A percentile compares a stretch with the other conserved stretches of the same genome.
Conservation (phyloP, 352 stramenopile genomes). For the Pythium chondricola region DNA sequence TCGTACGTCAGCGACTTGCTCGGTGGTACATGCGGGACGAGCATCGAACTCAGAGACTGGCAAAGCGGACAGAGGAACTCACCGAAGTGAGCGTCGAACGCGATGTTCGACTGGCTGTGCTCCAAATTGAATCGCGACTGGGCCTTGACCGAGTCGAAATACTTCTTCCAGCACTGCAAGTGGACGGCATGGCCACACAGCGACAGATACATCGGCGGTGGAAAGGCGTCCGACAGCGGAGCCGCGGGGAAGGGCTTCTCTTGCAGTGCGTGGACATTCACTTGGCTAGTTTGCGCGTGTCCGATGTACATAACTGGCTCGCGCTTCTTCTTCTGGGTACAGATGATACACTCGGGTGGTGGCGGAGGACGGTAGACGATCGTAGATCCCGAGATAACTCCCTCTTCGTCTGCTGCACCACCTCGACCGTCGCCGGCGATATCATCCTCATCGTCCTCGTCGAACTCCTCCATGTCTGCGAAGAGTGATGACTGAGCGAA, state of each 20-base stretch:
- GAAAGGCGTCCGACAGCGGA: slow-evolving; percentile 30
- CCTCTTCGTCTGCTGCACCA: slow-evolving; percentile 13
- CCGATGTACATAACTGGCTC: slow-evolving; percentile 85
- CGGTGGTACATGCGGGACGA: slow-evolving; percentile 74
- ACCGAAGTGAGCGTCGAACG: slow-evolving; percentile 76
- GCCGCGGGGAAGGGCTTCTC: slow-evolving; percentile 33
- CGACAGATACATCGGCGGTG: slow-evolving; percentile 63
- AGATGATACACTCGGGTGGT: slow-evolving; percentile 80
- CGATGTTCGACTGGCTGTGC: slow-evolving; percentile 72
- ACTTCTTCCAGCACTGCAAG: slow-evolving; percentile 83
- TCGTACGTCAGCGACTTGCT: slow-evolving; percentile 45
- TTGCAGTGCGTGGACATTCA: slow-evolving; percentile 43
- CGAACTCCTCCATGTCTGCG: slow-evolving; percentile 55
- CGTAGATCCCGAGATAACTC: slow-evolving; percentile 13
- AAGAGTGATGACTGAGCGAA: slow-evolving; percentile 71
- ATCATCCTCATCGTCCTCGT: slow-evolving; percentile 54
- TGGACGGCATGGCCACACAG: slow-evolving; percentile 90
- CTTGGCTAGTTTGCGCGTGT: slow-evolving; percentile 64
- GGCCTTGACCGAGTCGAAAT: slow-evolving; percentile 80
- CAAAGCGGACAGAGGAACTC: slow-evolving; percentile 91
- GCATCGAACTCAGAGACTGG: slow-evolving; percentile 87
- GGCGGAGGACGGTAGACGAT: slow-evolving; percentile 64
- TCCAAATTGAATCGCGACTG: slow-evolving; percentile 66
- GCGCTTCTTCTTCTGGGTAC: slow-evolving; percentile 76
- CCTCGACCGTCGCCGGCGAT: slow-evolving; percentile 8